phyloP scores from a whole-genome alignment of 768 basidiomycete species.

The Trametes coccinea region DNA sequence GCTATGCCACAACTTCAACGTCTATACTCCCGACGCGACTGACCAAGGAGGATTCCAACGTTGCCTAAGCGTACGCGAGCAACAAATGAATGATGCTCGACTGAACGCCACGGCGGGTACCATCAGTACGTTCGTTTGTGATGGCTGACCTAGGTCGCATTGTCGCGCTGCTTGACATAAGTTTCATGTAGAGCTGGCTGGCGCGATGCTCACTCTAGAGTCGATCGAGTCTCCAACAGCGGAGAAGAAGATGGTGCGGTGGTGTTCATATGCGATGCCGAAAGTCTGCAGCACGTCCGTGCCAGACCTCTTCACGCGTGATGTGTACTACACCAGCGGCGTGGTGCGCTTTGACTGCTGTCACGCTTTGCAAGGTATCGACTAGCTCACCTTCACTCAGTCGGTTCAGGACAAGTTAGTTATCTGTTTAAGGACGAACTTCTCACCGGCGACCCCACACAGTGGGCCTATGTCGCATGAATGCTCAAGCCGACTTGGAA shows the following conservation, averaged over 20 bases:
- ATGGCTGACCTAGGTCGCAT: too few relatives aligned
- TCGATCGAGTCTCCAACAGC: constrained; percentile 46
- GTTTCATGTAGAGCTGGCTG: constrained; percentile 57
- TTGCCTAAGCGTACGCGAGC: too few relatives aligned
- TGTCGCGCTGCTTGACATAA: not conserved
- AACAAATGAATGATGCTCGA: too few relatives aligned
- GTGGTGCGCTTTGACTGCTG: constrained; percentile 39
- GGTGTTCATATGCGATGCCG: constrained; percentile 53
- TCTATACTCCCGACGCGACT: too few relatives aligned
- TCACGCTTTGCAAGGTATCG: too few relatives aligned
- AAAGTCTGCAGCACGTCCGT: constrained; percentile 47
- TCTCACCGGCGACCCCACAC: not conserved
- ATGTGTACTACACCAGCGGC: constrained; percentile 43
- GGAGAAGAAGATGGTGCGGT: constrained; percentile 62
- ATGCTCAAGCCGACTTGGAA: too few relatives aligned
- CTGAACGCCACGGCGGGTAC: too few relatives aligned
- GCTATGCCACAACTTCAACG: too few relatives aligned
- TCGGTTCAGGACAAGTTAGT: constrained; percentile 59
- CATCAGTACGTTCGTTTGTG: too few relatives aligned
- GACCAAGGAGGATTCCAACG: too few relatives aligned
- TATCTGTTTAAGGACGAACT: constrained; percentile 43
- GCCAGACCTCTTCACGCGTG: constrained; percentile 39
- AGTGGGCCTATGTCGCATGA: too few relatives aligned
- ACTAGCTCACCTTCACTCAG: constrained; percentile 32
- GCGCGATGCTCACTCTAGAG: constrained; percentile 60